These are phyloP conservation scores for Gynandropsis gynandra DNA, from an alignment of 345 rosid genomes.

Conservation along the genomic window DNA sequence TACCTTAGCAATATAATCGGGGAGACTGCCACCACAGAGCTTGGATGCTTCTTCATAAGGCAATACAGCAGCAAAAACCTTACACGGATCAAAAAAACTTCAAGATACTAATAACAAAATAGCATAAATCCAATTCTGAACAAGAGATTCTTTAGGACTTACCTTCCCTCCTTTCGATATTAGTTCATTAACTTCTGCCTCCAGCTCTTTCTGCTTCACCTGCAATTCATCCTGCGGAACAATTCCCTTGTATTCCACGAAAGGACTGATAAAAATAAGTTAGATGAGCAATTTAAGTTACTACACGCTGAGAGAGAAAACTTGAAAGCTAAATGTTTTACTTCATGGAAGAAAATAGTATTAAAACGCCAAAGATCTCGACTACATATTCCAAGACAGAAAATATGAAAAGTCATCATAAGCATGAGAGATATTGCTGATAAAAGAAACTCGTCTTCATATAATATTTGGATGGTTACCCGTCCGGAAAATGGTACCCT, in stretches of 20 bases:
- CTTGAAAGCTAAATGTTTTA: too few relatives aligned
- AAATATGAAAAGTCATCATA: too few relatives aligned
- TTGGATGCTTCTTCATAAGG: slow-evolving; percentile 62
- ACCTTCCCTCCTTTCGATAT: slow-evolving; percentile 68
- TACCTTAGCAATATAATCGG: slow-evolving; percentile 74
- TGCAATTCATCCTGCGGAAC: slow-evolving; percentile 48
- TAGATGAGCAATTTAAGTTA: background rate
- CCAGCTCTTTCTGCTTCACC: slow-evolving; percentile 52
- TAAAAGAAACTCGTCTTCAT: background rate
- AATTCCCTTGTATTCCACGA: slow-evolving; percentile 69
- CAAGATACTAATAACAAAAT: background rate
- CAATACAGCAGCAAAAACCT: slow-evolving; percentile 53
- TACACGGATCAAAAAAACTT: slow-evolving; percentile 6
- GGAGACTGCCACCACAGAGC: slow-evolving; percentile 73
- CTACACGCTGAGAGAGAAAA: too few relatives aligned
- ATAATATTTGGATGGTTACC: slow-evolving; percentile 36
- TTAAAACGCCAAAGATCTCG: too few relatives aligned
- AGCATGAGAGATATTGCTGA: too few relatives aligned
- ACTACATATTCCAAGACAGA: too few relatives aligned
- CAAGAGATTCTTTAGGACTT: slow-evolving; percentile 10
- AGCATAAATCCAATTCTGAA: background rate
- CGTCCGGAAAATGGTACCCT: slow-evolving; percentile 82
- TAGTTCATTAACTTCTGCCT: slow-evolving; percentile 53
- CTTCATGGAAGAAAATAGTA: too few relatives aligned
- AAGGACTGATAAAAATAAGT: slow-evolving; percentile 41